Evolutionary conservation across 352 stramenopile species (phyloP), one percentile per base, ranked within the genome.

Genomic region (Globisporangium barbulae): DNA sequence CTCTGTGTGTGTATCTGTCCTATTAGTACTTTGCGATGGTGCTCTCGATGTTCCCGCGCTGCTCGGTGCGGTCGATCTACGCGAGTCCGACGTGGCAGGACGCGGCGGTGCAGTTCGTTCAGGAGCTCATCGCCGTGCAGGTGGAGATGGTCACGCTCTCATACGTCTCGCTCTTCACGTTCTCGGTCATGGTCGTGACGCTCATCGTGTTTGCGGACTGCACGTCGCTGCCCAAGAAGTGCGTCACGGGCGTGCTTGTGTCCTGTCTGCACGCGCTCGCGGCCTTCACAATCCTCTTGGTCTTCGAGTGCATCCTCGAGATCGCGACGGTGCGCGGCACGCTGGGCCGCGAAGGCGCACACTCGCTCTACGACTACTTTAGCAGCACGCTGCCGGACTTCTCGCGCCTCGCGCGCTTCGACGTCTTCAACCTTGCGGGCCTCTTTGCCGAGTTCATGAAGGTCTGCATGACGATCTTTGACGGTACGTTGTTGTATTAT

Each of bases 41-140:
- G 9, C 90, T 92, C 54, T 97, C 90, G 30, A 95, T 98, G 79
- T 98, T 98, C 72, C 93, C 93, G 33, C 86, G 94, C 7, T 98
- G 93, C 65, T 90, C 81, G 0, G 83, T 95, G 5, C 58, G 77
- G 13, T 76, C 81, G 17, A 91, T 95, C 58, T 90, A 93, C 61
- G 70, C 77, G 17, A 78, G 70, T 39, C 33, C 64, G 13, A 88
- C 78, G 22, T 90, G 79, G 76, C 59, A 58, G 30, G 74, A 78
- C 0, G 74, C 75, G 6, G 74, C 67, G 0, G 31, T 37, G 5
- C 72, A 76, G 33, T 93, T 95, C 63, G 67, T 67, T 15, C 48
- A 65, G 5, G 83, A 93, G 31, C 73, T 95, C 19, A 59, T 78
- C 28, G 61, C 77, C 1, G 57, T 93, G 53, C 71, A 90, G 21